Base-by-base conservation (phyloP, 1,139 yeast species). In the Pichia sp. region DNA sequence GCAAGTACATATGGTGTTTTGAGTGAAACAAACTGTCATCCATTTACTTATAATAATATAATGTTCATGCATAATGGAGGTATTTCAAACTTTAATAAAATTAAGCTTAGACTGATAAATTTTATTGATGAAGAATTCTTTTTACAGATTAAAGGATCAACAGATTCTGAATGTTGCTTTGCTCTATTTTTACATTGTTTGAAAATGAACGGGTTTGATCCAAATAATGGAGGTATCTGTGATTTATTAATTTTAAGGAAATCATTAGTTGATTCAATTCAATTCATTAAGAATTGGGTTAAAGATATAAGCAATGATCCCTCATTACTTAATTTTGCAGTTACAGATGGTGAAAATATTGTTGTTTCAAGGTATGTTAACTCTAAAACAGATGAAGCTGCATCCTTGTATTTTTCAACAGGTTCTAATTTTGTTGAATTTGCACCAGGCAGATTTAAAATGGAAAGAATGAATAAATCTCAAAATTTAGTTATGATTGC, bases 51-150 rank as follows among this genome's bases (percentile, higher is more conserved):
- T 63, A 94, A 92, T 51, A 80, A 81, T 45, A 70, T 90, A 44
- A 86, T 92, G 85, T 92, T 92, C 65, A 92, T 92, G 98, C 97
- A 92, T 67, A 92, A 92, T 67, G 98, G 98, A 27, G 95, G 94
- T 7, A 79, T 92, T 24, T 76, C 92, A 15, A 77, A 80, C 47
- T 92, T 92, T 64, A 66, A 73, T 49, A 70, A 70, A 57, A 85
- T 92, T 60, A 92, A 92, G 66, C 76, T 94, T 53, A 74, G 68
- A 50, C 71, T 92, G 45, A 74, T 89, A 32, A 74, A 78, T 58
- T 86, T 85, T 61, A 71, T 92, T 42, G 80, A 80, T 44, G 97
- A 92, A 62, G 80, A 82, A 56, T 92, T 80, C 65, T 87, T 92
- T 61, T 69, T 87, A 34, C 74, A 71, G 46, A 79, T 92, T 41